These are phyloP conservation scores for Fomitopsis schrenkii DNA, from an alignment of 1,284 basidiomycete genomes.

Conservation along the genomic window DNA sequence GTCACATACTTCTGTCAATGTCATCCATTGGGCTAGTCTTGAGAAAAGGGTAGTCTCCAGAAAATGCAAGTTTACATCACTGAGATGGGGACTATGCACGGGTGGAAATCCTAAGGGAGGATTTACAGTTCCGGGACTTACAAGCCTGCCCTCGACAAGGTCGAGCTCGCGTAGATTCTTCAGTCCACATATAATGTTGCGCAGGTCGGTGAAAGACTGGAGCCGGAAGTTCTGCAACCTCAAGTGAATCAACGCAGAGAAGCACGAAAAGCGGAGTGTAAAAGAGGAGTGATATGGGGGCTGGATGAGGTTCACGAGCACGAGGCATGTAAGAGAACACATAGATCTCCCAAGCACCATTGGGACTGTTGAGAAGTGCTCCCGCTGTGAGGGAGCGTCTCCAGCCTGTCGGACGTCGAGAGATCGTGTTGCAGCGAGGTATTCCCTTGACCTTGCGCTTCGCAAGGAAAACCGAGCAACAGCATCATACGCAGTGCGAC, in stretches of 20 bases:
- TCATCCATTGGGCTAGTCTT: too few species aligned
- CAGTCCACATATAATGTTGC: not conserved
- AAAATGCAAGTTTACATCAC: too few species aligned
- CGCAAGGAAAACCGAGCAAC: not conserved
- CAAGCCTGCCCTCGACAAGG: not conserved
- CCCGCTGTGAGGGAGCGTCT: too few species aligned
- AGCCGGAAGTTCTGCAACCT: not conserved
- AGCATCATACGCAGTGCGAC: too few species aligned
- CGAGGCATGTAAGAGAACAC: not conserved
- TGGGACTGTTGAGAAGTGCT: too few species aligned
- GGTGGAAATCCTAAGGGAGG: not conserved
- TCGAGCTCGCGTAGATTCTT: not conserved
- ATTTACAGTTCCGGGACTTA: not conserved
- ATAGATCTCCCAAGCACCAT: too few species aligned
- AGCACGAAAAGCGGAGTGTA: not conserved
- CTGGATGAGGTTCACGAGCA: not conserved
- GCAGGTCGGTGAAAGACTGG: not conserved
- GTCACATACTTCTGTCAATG: too few species aligned
- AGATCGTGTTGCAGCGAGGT: not conserved
- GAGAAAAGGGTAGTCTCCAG: too few species aligned
- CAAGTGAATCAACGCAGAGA: not conserved
- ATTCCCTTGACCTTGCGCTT: not conserved
- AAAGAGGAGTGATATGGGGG: not conserved
- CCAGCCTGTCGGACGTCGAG: too few species aligned
- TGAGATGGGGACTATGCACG: not conserved